Conservation (phyloP, 2,329 filamentous ascomycete genomes). For the Dactylonectria macrodidyma region DNA sequence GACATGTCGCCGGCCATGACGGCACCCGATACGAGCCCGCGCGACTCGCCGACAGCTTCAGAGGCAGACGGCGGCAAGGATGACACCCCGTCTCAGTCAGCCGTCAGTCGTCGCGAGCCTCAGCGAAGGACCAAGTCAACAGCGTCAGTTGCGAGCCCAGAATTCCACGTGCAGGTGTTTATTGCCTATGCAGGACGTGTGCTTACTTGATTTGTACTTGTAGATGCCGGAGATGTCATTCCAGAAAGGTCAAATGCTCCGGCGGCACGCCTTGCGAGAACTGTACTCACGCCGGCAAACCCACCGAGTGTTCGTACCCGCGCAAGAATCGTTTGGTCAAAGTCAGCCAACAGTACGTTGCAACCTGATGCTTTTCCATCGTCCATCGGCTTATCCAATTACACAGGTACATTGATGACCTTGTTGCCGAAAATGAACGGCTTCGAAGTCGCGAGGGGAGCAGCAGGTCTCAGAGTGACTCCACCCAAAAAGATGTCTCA, state of each 20-base stretch:
- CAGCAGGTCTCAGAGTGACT: constrained; percentile 36
- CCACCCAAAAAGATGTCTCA: constrained; percentile 29
- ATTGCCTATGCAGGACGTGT: neutral
- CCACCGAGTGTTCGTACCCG: constrained; percentile 52
- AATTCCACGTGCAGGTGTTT: neutral
- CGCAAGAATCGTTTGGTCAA: constrained; percentile 51
- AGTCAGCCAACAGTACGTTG: constrained; percentile 50
- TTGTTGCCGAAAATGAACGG: constrained; percentile 53
- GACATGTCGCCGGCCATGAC: constrained; percentile 35
- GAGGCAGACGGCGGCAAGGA: constrained; percentile 39
- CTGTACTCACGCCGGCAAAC: constrained; percentile 50
- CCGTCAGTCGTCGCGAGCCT: constrained; percentile 30
- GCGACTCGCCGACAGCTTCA: constrained; percentile 35
- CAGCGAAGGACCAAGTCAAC: constrained; percentile 47
- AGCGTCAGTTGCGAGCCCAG: constrained; percentile 35
- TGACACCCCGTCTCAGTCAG: constrained; percentile 32
- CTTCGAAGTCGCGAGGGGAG: constrained; percentile 40
- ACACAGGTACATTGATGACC: constrained; percentile 52
- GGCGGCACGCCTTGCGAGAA: constrained; percentile 53
- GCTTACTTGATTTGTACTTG: neutral
- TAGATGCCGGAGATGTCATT: constrained; percentile 52
- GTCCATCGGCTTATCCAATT: constrained; percentile 1
- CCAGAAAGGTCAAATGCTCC: constrained; percentile 54
- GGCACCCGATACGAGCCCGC: constrained; percentile 29
- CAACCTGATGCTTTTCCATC: accelerated